A percentile compares a stretch with the other conserved stretches of the same genome.
Evolutionary conservation across 169 alveolate species (phyloP).

Genomic region (Plasmodium coatneyi): DNA sequence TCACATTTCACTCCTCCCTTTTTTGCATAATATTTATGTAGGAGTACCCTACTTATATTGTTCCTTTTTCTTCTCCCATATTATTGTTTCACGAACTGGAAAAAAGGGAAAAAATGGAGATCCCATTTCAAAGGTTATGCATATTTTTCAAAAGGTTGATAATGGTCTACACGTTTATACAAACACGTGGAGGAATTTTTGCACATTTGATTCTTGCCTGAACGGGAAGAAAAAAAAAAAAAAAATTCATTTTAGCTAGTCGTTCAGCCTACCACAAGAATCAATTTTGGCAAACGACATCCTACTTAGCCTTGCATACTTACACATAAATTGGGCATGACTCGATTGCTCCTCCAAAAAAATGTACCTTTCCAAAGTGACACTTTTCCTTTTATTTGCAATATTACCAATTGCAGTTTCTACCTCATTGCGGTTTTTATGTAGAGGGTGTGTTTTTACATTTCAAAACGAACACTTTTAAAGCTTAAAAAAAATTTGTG

Average conservation of each 20-base stretch:
- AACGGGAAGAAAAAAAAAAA: not conserved
- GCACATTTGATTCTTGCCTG: not conserved
- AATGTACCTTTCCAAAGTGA: not conserved
- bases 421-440: not conserved
- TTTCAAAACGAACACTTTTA: not conserved
- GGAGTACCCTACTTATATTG: not conserved
- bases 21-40: not conserved
- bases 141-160: not conserved
- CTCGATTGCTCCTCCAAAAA: not conserved
- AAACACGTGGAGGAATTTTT: not conserved
- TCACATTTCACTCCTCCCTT: not conserved
- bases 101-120: not conserved
- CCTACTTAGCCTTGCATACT: not conserved
- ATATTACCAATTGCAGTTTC: not conserved
- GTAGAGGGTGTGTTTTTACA: not conserved
- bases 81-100: not conserved
- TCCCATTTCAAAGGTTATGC: not conserved
- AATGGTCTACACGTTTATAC: not conserved
- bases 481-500: not conserved
- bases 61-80: not conserved
- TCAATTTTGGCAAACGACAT: not conserved
- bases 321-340: not conserved
- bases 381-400: not conserved
- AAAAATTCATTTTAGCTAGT: slow-evolving; percentile 1
- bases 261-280: not conserved